Percentiles rank a stretch among this genome's conserved stretches.
Conservation (phyloP, 139 green algal genomes). For the Tetraselmis chui region DNA sequence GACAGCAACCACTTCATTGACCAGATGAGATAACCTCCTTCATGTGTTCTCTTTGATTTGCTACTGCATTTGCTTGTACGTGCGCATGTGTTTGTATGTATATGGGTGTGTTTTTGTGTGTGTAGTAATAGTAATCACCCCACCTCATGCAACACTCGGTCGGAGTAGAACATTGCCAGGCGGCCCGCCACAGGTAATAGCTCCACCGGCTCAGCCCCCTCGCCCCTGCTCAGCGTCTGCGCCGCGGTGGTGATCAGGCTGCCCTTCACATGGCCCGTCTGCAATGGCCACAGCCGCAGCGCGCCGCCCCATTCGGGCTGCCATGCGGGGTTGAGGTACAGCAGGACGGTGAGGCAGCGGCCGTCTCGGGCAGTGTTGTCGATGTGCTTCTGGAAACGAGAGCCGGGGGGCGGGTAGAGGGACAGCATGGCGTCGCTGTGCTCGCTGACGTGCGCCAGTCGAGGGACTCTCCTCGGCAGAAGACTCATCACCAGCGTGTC, state of each 20-base stretch:
- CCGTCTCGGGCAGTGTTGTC: constrained; percentile 46
- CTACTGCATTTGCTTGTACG: too few species aligned
- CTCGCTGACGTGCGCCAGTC: constrained; percentile 16
- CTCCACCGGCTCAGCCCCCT: constrained; percentile 13
- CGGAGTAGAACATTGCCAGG: constrained; percentile 39
- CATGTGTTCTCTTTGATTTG: too few species aligned
- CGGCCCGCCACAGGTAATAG: constrained; percentile 29
- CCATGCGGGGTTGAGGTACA: constrained; percentile 45
- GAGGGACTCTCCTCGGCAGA: constrained; percentile 17
- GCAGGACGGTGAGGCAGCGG: constrained; percentile 39
- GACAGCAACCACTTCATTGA: too few species aligned
- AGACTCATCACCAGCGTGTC: constrained; percentile 35
- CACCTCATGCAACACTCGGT: constrained; percentile 37
- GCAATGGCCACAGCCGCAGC: constrained; percentile 26
- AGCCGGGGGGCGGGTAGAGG: constrained; percentile 34
- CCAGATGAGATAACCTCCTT: too few species aligned
- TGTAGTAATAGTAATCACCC: neutral
- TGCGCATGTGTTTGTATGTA: too few species aligned
- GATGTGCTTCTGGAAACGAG: constrained; percentile 39
- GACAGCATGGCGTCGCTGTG: constrained; percentile 35
- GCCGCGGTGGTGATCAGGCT: neutral
- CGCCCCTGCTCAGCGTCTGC: neutral
- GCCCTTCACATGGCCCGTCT: neutral
- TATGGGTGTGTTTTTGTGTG: too few species aligned
- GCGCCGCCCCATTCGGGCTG: constrained; percentile 21